These are phyloP conservation scores for Sphenostylis stenocarpa DNA, from an alignment of 306 rosid species.

Conservation along the genomic window DNA sequence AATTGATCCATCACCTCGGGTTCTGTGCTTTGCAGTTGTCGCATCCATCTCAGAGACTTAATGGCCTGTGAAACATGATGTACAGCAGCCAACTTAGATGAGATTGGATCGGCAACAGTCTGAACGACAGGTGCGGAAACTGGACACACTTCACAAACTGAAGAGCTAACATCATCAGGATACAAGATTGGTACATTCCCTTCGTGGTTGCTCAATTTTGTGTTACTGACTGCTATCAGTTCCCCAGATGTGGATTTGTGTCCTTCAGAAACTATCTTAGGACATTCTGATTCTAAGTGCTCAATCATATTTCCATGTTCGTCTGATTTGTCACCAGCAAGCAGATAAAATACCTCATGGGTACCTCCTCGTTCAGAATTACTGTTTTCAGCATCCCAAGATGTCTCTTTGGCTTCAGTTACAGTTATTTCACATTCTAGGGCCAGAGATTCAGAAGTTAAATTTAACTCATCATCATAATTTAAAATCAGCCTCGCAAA, in stretches of 20 bases:
- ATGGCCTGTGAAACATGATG: conserved; percentile 99
- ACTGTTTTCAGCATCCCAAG: conserved; percentile 53
- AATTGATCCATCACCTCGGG: conserved; percentile 53
- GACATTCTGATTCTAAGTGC: conserved; percentile 45
- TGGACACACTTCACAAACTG: conserved; percentile 52
- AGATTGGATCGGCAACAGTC: conserved; percentile 89
- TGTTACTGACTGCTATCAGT: conserved; percentile 42
- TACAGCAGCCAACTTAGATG: conserved; percentile 88
- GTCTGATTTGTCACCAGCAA: conserved; percentile 38
- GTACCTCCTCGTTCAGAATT: conserved; percentile 49
- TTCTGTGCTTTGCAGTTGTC: conserved; percentile 80
- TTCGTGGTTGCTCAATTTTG: conserved; percentile 42
- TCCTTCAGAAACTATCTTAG: conserved; percentile 54
- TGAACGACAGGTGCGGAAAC: conserved; percentile 65
- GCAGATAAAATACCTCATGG: conserved; percentile 46
- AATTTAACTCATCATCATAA: conserved; percentile 71
- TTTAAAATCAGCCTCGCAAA: conserved; percentile 92
- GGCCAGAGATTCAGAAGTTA: conserved; percentile 69
- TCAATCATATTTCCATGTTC: conserved; percentile 47
- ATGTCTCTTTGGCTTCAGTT: conserved; percentile 70
- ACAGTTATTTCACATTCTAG: conserved; percentile 56
- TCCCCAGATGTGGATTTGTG: conserved; percentile 41
- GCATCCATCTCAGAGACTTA: conserved; percentile 93
- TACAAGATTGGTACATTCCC: conserved; percentile 33
- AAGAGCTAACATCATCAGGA: conserved; percentile 47